phyloP scores from a whole-genome alignment of 2,329 filamentous ascomycete species.

The Calonectria multiphialidica region DNA sequence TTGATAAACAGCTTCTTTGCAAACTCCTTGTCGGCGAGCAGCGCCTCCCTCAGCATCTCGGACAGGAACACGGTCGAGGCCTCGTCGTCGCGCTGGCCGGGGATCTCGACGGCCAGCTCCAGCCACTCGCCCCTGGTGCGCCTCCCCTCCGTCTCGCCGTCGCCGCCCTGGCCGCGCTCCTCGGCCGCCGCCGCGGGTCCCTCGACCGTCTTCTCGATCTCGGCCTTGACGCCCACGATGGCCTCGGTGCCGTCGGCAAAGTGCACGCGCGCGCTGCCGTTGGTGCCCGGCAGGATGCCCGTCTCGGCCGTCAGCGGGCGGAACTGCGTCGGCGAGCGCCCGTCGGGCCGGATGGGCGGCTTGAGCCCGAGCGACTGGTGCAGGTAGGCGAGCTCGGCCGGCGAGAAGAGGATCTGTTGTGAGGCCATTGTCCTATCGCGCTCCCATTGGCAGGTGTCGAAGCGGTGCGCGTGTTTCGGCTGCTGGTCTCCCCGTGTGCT shows the following conservation, averaged over 20 bases:
- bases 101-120: constrained; percentile 91
- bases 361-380: constrained; percentile 85
- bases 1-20: constrained; percentile 87
- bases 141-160: constrained; percentile 47
- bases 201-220: constrained; percentile 80
- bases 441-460: background rate
- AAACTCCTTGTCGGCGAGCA: constrained; percentile 80
- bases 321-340: constrained; percentile 85
- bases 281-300: constrained; percentile 87
- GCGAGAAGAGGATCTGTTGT: constrained; percentile 84
- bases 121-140: constrained; percentile 78
- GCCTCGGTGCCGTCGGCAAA: constrained; percentile 97
- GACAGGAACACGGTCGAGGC: constrained; percentile 87
- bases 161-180: constrained; percentile 50
- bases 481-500: background rate
- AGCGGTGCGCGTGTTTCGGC: background rate
- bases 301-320: constrained; percentile 91
- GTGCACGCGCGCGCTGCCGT: constrained; percentile 93
- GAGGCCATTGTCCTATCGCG: constrained; percentile 66
- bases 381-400: constrained; percentile 95
- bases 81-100: constrained; percentile 92
- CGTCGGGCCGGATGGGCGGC: constrained; percentile 91
- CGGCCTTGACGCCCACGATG: constrained; percentile 94
- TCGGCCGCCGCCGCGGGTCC: constrained; percentile 37
- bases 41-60: constrained; percentile 88